phyloP scores from a whole-genome alignment of 139 green algal genomes.

The Chlamydomonas incerta region DNA sequence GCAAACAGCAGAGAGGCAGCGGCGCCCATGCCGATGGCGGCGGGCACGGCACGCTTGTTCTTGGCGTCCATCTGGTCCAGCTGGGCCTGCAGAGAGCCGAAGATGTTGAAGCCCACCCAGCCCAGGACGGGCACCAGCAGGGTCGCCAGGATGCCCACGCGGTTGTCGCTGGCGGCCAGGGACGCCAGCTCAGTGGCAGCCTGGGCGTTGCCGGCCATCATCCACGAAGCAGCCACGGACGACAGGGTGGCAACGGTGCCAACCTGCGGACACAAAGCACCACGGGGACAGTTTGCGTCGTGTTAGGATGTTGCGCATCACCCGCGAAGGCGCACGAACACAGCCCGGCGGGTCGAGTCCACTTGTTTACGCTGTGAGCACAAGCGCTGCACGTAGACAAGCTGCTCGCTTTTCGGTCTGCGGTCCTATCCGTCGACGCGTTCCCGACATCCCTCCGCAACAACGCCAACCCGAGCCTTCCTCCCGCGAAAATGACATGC shows the following conservation, averaged over 20 bases:
- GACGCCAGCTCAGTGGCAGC: slow-evolving; percentile 81
- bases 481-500: no score
- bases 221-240: slow-evolving; percentile 48
- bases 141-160: slow-evolving; percentile 60
- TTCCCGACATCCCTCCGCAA: not conserved
- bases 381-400: no score
- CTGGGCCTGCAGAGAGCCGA: slow-evolving; percentile 50
- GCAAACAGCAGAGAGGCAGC: slow-evolving; percentile 49
- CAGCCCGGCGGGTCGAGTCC: no score
- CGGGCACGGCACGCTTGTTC: slow-evolving; percentile 20
- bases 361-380: not conserved
- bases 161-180: slow-evolving; percentile 78
- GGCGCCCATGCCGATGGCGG: slow-evolving; percentile 10
- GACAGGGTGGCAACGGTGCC: slow-evolving; percentile 45
- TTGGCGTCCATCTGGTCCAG: slow-evolving; percentile 36
- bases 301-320: not conserved
- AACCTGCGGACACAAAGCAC: slow-evolving; percentile 1
- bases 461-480: no score
- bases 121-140: slow-evolving; percentile 64
- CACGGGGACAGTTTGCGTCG: not conserved
- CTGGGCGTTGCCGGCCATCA: slow-evolving; percentile 60
- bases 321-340: not conserved
- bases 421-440: no score
- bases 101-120: slow-evolving; percentile 89
- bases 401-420: no score